Base-by-base conservation (phyloP, 2,329 filamentous ascomycete species). In the Ophiosphaerella korrae region DNA sequence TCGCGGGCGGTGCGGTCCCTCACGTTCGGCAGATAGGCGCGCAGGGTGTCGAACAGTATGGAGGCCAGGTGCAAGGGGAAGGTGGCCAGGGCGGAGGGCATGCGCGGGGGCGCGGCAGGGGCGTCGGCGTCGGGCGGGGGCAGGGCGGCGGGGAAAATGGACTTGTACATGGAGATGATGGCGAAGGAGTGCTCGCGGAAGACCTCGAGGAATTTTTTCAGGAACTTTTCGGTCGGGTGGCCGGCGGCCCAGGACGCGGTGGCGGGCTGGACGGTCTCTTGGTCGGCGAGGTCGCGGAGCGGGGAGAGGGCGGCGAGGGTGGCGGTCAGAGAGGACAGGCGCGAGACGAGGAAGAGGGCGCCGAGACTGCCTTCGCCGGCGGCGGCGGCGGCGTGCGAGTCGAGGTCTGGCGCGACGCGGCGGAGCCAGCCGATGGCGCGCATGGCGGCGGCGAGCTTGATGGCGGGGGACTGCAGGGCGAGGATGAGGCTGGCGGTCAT, bases 181-280 rank as follows among this genome's bases (percentile, higher is more conserved):
- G 88, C 89, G 72, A 99, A 99, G 70, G 90, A 96, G 74, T 99
- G 94, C 74, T 99, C 94, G 45, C 94, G 88, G 72, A 97, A 97
- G 24, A 99, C 92, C 71, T 99, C 94, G 64, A 99, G 90, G 74
- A 96, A 99, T 41, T 92, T 84, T 74, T 97, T 99, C 37, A 99
- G 78, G 66, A 92, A 99, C 44, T 92, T 84, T 73, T 97, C 94
- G 1, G 92, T 97, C 72, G 97, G 94, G 66, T 96, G 92, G 0
- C 93, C 93, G 1, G 85, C 85, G 2, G 82, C 84, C 83, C 82
- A 88, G 32, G 74, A 88, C 31, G 74, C 65, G 9, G 47, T 82
- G 77, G 80, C 39, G 73, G 68, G 42, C 74, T 57, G 58, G 50
- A 69, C 49, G 45, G 63, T 86, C 73, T 97, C 93, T 67, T 96